These are phyloP conservation scores for Suillus clintonianus DNA, from an alignment of 768 basidiomycete genomes.

Conservation along the genomic window DNA sequence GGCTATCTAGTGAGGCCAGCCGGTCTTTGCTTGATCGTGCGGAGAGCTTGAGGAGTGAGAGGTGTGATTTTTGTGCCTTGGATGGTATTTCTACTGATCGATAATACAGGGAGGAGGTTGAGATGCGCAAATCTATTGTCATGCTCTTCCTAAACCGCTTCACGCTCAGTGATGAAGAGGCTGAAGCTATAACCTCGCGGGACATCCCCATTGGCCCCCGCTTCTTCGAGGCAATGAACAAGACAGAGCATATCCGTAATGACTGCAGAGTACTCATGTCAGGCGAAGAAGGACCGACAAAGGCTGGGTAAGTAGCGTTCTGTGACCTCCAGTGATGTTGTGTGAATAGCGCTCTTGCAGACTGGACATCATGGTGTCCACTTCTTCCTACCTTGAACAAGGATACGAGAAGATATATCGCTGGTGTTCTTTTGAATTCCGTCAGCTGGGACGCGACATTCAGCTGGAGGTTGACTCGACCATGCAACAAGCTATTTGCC, in stretches of 20 bases:
- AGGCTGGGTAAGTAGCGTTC: conserved; percentile 60
- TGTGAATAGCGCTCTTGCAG: conserved; percentile 40
- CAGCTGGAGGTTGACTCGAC: conserved; percentile 66
- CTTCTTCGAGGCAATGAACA: conserved; percentile 88
- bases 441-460: conserved; percentile 71
- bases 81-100: neutral
- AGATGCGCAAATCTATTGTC: conserved; percentile 73
- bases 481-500: conserved; percentile 70
- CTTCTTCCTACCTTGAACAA: conserved; percentile 80
- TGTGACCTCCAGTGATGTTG: neutral
- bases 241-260: conserved; percentile 75
- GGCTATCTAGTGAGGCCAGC: conserved; percentile 75
- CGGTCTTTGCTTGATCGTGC: conserved; percentile 81
- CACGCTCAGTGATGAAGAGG: conserved; percentile 75
- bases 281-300: conserved; percentile 78
- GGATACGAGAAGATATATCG: conserved; percentile 89
- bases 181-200: conserved; percentile 72
- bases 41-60: conserved; percentile 69
- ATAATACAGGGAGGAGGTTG: conserved; percentile 60
- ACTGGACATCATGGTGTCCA: conserved; percentile 85
- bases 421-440: conserved; percentile 84
- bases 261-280: conserved; percentile 88
- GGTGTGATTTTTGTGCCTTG: conserved; percentile 43
- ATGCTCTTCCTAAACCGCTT: conserved; percentile 81
- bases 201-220: conserved; percentile 71